A percentile compares a stretch with the other conserved stretches of the same genome.
Evolutionary conservation across 805 yeast species (phyloP).

Genomic region (Candida xyloterini): DNA sequence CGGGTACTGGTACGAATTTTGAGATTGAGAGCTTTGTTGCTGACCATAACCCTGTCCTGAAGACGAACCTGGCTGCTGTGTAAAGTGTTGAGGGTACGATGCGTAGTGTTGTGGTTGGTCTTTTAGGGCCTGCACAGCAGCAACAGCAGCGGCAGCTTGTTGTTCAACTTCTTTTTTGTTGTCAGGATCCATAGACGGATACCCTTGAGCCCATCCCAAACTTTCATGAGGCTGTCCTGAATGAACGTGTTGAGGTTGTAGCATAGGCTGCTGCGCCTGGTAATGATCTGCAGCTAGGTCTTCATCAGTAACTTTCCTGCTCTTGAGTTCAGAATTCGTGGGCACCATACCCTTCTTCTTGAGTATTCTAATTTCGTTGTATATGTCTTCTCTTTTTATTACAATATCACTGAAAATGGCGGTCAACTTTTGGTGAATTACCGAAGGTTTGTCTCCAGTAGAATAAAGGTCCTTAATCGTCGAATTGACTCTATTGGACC

Average conservation of each 20-base stretch:
- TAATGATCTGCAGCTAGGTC: constrained; percentile 17
- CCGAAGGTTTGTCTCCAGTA: constrained; percentile 54
- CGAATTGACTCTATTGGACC: constrained; percentile 50
- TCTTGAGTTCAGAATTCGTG: constrained; percentile 25
- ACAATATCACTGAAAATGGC: constrained; percentile 52
- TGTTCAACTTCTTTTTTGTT: constrained; percentile 24
- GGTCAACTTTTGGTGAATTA: constrained; percentile 49
- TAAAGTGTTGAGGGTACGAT: constrained; percentile 10
- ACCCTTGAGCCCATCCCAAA: constrained; percentile 23
- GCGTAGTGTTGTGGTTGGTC: constrained; percentile 16
- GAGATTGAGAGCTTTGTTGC: constrained; percentile 11
- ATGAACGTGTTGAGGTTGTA: constrained; percentile 13
- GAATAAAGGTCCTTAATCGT: constrained; percentile 51
- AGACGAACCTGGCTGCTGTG: constrained; percentile 11
- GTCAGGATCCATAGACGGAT: constrained; percentile 21
- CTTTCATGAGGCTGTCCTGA: constrained; percentile 18
- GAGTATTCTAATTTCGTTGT: constrained; percentile 54
- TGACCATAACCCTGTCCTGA: constrained; percentile 11
- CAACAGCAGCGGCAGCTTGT: constrained; percentile 27
- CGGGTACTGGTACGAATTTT: constrained; percentile 12
- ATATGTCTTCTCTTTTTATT: constrained; percentile 56
- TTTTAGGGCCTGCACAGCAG: constrained; percentile 27
- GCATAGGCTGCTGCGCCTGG: constrained; percentile 14
- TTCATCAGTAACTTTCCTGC: constrained; percentile 26
- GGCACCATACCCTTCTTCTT: constrained; percentile 44